phyloP scores from a whole-genome alignment of 2,329 filamentous ascomycete genomes.

The Aspergillus phoenicis region DNA sequence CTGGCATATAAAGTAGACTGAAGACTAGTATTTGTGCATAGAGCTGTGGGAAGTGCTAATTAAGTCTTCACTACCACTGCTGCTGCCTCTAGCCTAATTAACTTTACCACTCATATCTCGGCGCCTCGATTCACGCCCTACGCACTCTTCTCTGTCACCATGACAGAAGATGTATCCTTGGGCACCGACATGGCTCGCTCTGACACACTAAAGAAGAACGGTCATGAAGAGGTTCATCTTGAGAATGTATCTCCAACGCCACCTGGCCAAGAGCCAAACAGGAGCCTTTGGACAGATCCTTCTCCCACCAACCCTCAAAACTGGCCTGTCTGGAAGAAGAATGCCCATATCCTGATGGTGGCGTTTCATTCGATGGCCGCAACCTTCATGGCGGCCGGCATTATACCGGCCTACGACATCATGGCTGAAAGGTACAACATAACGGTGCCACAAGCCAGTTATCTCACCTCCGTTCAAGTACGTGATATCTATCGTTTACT shows the following conservation, averaged over 20 bases:
- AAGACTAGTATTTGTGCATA: neutral
- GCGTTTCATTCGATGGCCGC: constrained; percentile 59
- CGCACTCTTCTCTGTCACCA: neutral
- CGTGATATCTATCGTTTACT: neutral
- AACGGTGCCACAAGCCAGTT: constrained; percentile 52
- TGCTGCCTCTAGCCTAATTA: neutral
- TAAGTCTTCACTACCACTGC: neutral
- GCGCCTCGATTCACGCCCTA: neutral
- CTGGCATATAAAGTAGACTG: neutral
- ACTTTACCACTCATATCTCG: too few relatives aligned
- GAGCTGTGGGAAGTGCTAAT: neutral
- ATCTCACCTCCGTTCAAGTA: constrained; percentile 54
- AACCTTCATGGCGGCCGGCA: constrained; percentile 55
- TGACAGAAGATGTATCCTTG: neutral
- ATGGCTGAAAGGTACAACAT: constrained; percentile 55
- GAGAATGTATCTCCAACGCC: constrained; percentile 14
- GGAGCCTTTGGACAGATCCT: neutral
- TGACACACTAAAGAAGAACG: neutral
- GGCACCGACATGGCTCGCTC: neutral
- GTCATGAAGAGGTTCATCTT: constrained; percentile 16
- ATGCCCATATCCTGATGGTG: constrained; percentile 55
- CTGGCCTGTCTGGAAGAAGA: constrained; percentile 39
- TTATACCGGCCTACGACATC: constrained; percentile 56
- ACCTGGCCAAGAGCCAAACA: neutral
- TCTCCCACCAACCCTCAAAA: constrained; percentile 25